Evolutionary conservation across 2,329 filamentous ascomycete genomes (phyloP), one percentile per base, ranked within the genome.

Genomic region (Clarireedia sp.): DNA sequence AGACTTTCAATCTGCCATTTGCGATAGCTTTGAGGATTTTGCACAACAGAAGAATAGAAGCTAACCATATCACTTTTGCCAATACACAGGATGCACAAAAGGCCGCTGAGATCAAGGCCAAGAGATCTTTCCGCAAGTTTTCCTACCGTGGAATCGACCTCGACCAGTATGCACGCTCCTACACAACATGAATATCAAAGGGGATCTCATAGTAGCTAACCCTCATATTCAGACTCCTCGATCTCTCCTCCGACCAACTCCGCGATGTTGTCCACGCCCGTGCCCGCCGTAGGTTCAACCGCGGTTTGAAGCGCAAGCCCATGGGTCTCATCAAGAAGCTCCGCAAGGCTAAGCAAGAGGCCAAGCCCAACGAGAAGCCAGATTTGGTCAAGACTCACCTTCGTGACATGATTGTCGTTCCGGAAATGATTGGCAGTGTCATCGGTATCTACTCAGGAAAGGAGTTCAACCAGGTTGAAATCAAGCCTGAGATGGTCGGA

Each of bases 321-420:
- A 97, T 99, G 94, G 94, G 94, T 71, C 83, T 99, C 73, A 97
- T 99, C 86, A 97, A 97, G 90, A 99, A 99, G 87, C 90, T 99
- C 72, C 92, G 94, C 77, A 97, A 96, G 85, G 87, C 94, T 69
- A 96, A 96, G 87, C 90, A 95, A 79, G 90, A 96, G 81, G 91
- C 91, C 70, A 90, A 89, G 82, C 94, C 94, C 75, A 99, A 99
- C 81, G 92, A 97, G 90, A 96, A 97, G 89, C 92, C 92, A 74
- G 91, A 96, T 74, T 83, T 94, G 72, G 92, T 97, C 83, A 96
- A 96, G 88, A 99, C 92, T 63, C 92, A 99, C 78, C 87, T 99
- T 72, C 91, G 92, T 78, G 87, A 99, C 83, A 99, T 99, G 94
- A 96, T 99, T 76, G 86, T 99, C 74, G 94, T 99, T 69, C 94